Evolutionary conservation across 441 rosid species (phyloP).

Genomic region (Corymbia calophylla): DNA sequence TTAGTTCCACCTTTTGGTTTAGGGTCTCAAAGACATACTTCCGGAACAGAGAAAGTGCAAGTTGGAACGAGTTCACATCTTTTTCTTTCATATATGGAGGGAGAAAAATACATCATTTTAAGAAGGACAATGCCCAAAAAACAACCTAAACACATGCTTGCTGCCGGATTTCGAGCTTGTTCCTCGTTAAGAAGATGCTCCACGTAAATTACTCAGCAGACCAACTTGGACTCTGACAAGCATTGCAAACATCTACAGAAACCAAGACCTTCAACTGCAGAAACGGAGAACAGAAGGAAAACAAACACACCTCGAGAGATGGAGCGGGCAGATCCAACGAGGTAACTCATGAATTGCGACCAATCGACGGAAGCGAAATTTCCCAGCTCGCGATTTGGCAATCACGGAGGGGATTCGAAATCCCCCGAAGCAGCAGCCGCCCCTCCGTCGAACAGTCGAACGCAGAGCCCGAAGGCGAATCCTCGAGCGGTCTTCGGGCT

Average conservation of each 20-base stretch:
- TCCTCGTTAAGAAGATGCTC: not conserved
- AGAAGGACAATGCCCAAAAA: not conserved
- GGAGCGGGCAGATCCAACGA: not conserved
- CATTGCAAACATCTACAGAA: not conserved
- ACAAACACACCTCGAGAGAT: not conserved
- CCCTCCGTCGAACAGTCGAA: not conserved
- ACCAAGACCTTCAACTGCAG: not conserved
- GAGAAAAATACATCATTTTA: not conserved
- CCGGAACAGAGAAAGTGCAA: not conserved
- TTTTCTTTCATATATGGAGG: not conserved
- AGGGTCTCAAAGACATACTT: not conserved
- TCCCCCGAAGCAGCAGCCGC: not conserved
- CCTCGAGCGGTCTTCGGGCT: not conserved
- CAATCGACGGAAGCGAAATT: not conserved
- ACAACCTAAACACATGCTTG: not conserved
- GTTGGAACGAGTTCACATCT: not conserved
- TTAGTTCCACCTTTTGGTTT: not conserved
- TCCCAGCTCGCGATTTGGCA: not conserved
- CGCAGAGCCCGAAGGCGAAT: not conserved
- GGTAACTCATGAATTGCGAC: not conserved
- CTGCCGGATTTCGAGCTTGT: not conserved
- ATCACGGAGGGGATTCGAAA: not conserved
- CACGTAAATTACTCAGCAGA: not conserved
- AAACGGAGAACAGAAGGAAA: not conserved
- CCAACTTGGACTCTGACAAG: not conserved